Percentiles rank a stretch among this genome's conserved stretches.
These are phyloP conservation scores for Rhodofomes roseus DNA, from an alignment of 1,284 basidiomycete genomes.

Conservation along the genomic window DNA sequence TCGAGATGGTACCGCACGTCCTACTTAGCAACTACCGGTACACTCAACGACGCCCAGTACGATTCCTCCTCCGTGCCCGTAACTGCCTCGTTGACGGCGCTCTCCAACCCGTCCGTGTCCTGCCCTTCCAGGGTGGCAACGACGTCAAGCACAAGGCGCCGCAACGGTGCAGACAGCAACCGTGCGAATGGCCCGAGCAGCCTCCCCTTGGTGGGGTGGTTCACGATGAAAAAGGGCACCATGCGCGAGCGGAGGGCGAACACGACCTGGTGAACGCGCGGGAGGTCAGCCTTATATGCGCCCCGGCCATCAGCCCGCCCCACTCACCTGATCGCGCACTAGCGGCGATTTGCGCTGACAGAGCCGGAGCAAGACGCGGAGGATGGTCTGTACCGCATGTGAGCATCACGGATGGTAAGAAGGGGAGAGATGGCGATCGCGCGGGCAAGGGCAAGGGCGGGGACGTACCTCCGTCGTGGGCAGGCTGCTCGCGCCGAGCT, in stretches of 20 bases:
- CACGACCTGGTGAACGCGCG: conserved; percentile 33
- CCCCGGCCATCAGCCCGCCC: neutral
- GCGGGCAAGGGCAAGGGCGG: neutral
- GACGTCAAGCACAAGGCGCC: conserved; percentile 48
- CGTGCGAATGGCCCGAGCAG: conserved; percentile 73
- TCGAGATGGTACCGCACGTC: neutral
- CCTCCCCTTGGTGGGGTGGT: conserved; percentile 65
- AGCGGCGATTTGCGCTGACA: conserved; percentile 51
- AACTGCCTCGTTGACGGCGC: conserved; percentile 39
- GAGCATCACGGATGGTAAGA: neutral
- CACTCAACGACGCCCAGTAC: conserved; percentile 37
- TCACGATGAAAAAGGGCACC: conserved; percentile 73
- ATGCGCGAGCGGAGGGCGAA: conserved; percentile 53
- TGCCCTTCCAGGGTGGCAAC: conserved; percentile 24
- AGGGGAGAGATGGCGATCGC: neutral
- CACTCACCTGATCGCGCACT: conserved; percentile 40
- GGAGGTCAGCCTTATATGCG: neutral
- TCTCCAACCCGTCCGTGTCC: conserved; percentile 24
- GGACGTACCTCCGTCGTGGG: conserved; percentile 51
- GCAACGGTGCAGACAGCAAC: conserved; percentile 39
- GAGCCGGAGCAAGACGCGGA: conserved; percentile 60
- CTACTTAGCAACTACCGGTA: neutral
- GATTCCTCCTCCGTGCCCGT: conserved; percentile 32
- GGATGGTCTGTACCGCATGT: conserved; percentile 42
- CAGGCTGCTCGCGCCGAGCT: conserved; percentile 61